Base-by-base conservation (phyloP, 306 rosid species). In the Rosa rugosa region DNA sequence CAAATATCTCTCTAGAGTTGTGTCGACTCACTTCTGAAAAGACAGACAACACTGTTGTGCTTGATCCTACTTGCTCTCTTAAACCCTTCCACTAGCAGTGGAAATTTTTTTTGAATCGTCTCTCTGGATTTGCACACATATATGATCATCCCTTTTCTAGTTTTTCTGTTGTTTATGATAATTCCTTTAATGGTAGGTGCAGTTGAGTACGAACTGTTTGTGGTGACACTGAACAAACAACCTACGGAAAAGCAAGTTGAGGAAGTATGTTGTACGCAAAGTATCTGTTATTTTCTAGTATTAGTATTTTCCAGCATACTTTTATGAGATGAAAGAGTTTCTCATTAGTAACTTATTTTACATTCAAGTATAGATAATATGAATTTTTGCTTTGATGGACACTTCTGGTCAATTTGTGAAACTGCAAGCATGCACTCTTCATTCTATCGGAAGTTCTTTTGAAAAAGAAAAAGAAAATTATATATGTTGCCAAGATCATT, bases 171-270 rank as follows among this genome's bases (percentile, higher is more conserved):
- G 66, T 81, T 91, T 59, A 78, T 80, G 53, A 45, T 73, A 59
- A 67, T 65, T 53, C 65, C 84, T 75, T 66, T 71, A 57, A 76
- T 80, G 75, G 79, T 76, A 95, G 99, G 99, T 85, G 99, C 99
- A 40, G 92, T 90, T 54, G 99, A 95, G 86, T 92, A 86, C 97
- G 92, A 95, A 83, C 84, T 95, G 83, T 95, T 95, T 80, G 99
- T 95, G 80, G 99, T 98, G 74, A 92, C 98, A 59, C 82, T 95
- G 86, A 86, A 91, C 90, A 95, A 88, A 79, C 98, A 95, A 72
- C 92, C 98, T 46, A 73, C 94, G 0, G 92, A 90, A 77, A 87
- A 91, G 75, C 97, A 95, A 87, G 97, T 95, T 66, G 97, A 92
- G 87, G 96, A 95, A 82, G 99, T 92, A 87, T 77, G 92, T 84